Conservation (phyloP, 2,329 filamentous ascomycete species). For the Blastomyces parvus region DNA sequence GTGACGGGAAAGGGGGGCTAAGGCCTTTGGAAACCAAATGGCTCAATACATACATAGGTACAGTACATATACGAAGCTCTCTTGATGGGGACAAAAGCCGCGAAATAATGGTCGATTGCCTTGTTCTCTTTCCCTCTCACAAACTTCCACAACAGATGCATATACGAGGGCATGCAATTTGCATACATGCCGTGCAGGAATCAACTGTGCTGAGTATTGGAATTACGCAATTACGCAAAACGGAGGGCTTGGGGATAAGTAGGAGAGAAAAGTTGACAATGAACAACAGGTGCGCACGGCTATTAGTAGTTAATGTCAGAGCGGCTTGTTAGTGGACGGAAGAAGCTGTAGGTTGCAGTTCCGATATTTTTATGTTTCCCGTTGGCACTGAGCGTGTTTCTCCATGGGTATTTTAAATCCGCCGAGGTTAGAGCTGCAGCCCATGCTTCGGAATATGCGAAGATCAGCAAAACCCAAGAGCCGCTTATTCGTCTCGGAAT, state of each 20-base stretch:
- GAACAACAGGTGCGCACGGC: too few species aligned
- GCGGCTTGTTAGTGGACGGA: not conserved
- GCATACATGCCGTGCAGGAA: not conserved
- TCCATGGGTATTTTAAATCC: constrained; percentile 1
- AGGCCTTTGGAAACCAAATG: not conserved
- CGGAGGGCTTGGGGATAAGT: not conserved
- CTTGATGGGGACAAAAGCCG: not conserved
- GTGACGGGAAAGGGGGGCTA: not conserved
- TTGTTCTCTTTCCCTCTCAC: not conserved
- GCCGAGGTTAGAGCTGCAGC: not conserved
- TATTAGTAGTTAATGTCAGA: not conserved
- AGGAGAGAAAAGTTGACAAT: not conserved
- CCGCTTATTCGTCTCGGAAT: not conserved
- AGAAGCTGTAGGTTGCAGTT: not conserved
- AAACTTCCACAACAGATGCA: not conserved
- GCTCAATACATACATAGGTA: not conserved
- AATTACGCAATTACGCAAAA: not conserved
- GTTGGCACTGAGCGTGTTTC: too few species aligned
- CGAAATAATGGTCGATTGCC: not conserved
- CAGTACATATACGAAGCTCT: not conserved
- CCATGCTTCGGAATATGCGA: not conserved
- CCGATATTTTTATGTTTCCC: not conserved
- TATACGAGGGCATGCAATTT: not conserved
- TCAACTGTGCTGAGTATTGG: not conserved
- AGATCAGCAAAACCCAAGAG: constrained; percentile 1